phyloP scores from a whole-genome alignment of 1,139 yeast genomes.

The Candida mesenterica region DNA sequence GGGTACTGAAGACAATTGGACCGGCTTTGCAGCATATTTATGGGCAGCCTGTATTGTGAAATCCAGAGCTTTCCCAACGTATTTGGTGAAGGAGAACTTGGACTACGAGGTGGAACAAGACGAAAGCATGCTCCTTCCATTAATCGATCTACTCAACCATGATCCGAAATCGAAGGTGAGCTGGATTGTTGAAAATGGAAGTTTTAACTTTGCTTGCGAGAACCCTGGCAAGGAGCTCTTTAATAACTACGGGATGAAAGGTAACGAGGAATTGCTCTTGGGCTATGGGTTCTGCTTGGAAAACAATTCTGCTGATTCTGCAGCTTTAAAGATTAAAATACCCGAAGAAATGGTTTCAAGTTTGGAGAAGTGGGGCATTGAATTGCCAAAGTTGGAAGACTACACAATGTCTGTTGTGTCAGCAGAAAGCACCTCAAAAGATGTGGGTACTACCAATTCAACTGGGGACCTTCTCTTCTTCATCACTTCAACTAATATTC shows the following conservation, averaged over 20 bases:
- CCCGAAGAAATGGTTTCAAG: conserved; percentile 35
- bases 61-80: conserved; percentile 77
- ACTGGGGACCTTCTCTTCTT: conserved; percentile 42
- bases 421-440: conserved; percentile 8
- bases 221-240: conserved; percentile 45
- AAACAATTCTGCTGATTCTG: conserved; percentile 60
- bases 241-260: conserved; percentile 85
- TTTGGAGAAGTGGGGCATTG: conserved; percentile 38
- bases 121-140: conserved; percentile 71
- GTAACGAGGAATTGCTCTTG: conserved; percentile 70
- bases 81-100: conserved; percentile 34
- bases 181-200: conserved; percentile 48
- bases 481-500: conserved; percentile 38
- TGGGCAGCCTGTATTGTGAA: conserved; percentile 75
- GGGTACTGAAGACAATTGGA: conserved; percentile 47
- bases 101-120: conserved; percentile 26
- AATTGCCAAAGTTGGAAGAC: conserved; percentile 46
- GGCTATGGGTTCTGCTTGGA: conserved; percentile 71
- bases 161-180: conserved; percentile 57
- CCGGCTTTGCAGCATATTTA: conserved; percentile 60
- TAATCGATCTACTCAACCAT: conserved; percentile 79
- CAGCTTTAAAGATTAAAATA: conserved; percentile 54
- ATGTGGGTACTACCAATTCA: conserved; percentile 9
- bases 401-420: conserved; percentile 43
- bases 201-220: conserved; percentile 30